Conservation (phyloP, 179 eudicot genomes). For the Beta macrorhiza region DNA sequence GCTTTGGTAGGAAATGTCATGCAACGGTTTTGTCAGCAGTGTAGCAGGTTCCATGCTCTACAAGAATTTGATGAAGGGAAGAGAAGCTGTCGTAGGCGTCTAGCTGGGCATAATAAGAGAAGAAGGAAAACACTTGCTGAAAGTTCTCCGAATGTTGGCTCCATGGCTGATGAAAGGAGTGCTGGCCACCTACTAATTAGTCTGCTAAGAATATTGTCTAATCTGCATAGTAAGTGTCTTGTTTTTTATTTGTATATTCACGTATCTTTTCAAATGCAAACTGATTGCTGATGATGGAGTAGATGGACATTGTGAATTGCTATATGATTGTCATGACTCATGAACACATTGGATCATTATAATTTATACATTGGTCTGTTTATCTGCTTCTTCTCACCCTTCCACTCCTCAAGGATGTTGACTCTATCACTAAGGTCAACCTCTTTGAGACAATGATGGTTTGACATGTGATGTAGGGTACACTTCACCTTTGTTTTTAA, state of each 20-base stretch:
- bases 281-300: neutral
- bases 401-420: neutral
- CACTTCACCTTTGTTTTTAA: neutral
- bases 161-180: constrained; percentile 51
- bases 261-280: neutral
- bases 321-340: neutral
- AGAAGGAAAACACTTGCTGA: constrained; percentile 86
- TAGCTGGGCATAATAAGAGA: constrained; percentile 88
- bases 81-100: constrained; percentile 89
- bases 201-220: constrained; percentile 68
- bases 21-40: constrained; percentile 97
- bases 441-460: neutral
- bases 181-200: constrained; percentile 59
- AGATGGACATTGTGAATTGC: neutral
- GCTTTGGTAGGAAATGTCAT: constrained; percentile 59
- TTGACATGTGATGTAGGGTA: neutral
- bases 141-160: constrained; percentile 39
- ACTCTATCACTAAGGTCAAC: neutral
- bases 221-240: constrained; percentile 62
- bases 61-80: constrained; percentile 94
- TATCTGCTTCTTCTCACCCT: neutral
- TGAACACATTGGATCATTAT: constrained; percentile 4
- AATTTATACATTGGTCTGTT: neutral
- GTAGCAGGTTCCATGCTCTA: constrained; percentile 95
- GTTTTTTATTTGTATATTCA: constrained; percentile 12